Conservation (phyloP, 495 filamentous ascomycete species). For the Neurospora terricola region DNA sequence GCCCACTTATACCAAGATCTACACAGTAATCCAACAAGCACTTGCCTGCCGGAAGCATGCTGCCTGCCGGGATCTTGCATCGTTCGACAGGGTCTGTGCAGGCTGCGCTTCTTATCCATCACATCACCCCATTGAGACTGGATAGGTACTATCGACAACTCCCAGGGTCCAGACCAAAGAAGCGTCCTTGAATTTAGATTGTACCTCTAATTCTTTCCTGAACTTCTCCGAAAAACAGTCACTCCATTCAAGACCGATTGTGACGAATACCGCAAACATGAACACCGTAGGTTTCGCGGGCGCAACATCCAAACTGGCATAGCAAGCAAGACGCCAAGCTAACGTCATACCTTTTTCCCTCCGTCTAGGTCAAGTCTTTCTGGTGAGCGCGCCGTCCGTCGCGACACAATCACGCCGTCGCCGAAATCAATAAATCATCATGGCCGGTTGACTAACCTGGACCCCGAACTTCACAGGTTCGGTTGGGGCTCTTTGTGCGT, state of each 20-base stretch:
- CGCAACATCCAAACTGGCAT: not conserved
- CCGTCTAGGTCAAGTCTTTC: slow-evolving; percentile 48
- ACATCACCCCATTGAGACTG: slow-evolving; percentile 18
- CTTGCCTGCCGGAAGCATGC: not conserved
- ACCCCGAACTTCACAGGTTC: slow-evolving; percentile 38
- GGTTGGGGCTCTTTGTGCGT: slow-evolving; percentile 82
- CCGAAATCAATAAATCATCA: not conserved
- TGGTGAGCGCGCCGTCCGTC: slow-evolving; percentile 32
- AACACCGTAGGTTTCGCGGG: slow-evolving; percentile 15
- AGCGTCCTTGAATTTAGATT: not conserved
- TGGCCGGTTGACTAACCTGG: not conserved
- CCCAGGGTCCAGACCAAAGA: not conserved
- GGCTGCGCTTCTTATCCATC: slow-evolving; percentile 15
- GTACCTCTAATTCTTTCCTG: not conserved
- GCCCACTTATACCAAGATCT: not conserved
- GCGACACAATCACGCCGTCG: not conserved
- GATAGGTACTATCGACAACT: not conserved
- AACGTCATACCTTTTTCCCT: slow-evolving; percentile 11
- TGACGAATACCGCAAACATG: slow-evolving; percentile 5
- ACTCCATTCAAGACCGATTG: not conserved
- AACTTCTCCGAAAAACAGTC: not conserved
- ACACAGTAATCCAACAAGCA: not conserved
- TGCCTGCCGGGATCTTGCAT: not conserved
- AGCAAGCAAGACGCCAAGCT: not conserved
- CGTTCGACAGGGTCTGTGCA: not conserved